These are phyloP conservation scores for Cordia subcordata DNA, from an alignment of 257 asterid genomes.

Conservation along the genomic window DNA sequence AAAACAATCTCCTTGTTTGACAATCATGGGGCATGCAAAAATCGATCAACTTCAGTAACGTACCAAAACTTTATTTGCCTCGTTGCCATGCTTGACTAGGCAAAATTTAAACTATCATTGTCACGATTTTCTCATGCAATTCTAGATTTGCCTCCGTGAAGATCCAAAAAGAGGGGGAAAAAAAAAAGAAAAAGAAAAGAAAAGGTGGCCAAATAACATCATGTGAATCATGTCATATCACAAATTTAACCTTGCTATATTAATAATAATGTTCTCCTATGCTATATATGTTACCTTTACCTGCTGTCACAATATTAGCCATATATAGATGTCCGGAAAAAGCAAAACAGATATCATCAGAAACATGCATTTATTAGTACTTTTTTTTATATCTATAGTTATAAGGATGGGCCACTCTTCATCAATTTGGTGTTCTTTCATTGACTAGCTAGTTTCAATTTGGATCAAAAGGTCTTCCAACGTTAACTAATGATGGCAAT, in stretches of 20 bases:
- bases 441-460: no score
- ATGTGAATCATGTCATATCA: conserved; percentile 1
- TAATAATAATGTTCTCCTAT: neutral
- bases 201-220: neutral
- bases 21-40: no score
- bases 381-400: neutral
- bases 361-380: conserved; percentile 9
- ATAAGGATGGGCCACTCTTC: conserved; percentile 4
- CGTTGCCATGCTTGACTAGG: no score
- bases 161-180: no score
- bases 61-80: no score
- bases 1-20: no score
- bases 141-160: no score
- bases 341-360: neutral
- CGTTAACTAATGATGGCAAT: neutral
- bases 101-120: no score
- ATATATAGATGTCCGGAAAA: neutral
- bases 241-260: neutral
- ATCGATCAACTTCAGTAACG: no score
- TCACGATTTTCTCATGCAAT: no score
- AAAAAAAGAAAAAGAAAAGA: neutral
- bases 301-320: conserved; percentile 5
- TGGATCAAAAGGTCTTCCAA: neutral
- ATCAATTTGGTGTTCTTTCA: neutral
- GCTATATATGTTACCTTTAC: neutral